Conservation (phyloP, 495 filamentous ascomycete genomes). For the Penicillium ochrochloron region DNA sequence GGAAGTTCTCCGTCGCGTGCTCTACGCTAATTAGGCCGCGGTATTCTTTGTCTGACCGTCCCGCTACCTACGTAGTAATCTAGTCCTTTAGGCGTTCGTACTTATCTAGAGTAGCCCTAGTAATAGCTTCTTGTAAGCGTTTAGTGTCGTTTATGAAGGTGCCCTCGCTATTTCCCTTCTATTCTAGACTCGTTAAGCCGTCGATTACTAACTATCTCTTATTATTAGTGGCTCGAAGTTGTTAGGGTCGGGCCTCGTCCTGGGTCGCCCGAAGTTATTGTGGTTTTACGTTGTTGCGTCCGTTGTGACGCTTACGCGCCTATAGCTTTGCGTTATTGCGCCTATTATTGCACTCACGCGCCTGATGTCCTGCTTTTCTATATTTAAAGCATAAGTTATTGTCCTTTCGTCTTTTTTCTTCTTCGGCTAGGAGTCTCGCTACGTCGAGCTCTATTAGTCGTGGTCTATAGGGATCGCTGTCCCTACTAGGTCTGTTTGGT, state of each 20-base stretch:
- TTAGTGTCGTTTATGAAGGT: too few relatives aligned
- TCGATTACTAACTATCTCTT: too few relatives aligned
- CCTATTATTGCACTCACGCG: background rate
- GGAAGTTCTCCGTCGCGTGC: too few relatives aligned
- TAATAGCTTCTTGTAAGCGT: too few relatives aligned
- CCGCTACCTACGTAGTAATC: too few relatives aligned
- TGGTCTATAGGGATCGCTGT: background rate
- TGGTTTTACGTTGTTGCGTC: background rate
- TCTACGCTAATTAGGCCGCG: too few relatives aligned
- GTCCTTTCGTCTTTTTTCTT: background rate
- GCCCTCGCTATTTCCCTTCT: too few relatives aligned
- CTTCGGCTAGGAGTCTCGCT: background rate
- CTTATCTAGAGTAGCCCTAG: too few relatives aligned
- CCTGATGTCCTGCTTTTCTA: background rate
- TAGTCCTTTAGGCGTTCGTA: too few relatives aligned
- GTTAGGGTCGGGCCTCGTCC: background rate
- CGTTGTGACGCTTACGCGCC: background rate
- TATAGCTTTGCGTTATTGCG: background rate
- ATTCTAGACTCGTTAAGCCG: too few relatives aligned
- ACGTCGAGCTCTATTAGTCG: background rate
- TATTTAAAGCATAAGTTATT: conserved; percentile 3
- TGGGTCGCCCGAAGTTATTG: background rate
- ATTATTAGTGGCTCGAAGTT: background rate
- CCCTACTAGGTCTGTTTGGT: too few relatives aligned
- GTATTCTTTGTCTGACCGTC: too few relatives aligned